These are phyloP conservation scores for Leccinum pachyderme DNA, from an alignment of 1,284 basidiomycete species.

Conservation along the genomic window DNA sequence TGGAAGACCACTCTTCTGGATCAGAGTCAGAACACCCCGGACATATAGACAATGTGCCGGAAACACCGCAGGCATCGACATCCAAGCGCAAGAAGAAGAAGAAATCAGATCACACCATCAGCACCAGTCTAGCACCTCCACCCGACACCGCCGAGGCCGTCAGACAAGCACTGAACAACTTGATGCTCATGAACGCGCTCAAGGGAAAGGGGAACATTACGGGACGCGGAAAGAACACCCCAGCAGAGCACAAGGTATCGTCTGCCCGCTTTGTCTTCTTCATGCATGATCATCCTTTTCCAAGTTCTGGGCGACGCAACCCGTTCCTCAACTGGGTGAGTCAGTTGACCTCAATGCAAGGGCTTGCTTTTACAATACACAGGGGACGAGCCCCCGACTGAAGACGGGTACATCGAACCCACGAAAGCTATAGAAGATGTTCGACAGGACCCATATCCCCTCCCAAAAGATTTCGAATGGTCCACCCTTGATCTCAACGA, in stretches of 20 bases:
- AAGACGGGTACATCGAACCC: slow-evolving; percentile 90
- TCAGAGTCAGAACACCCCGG: slow-evolving; percentile 39
- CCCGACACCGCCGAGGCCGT: slow-evolving; percentile 59
- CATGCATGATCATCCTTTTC: slow-evolving; percentile 7
- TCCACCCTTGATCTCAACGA: slow-evolving; percentile 80
- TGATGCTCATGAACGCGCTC: slow-evolving; percentile 72
- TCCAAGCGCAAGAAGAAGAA: slow-evolving; percentile 74
- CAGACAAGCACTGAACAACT: slow-evolving; percentile 57
- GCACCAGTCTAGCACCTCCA: slow-evolving; percentile 31
- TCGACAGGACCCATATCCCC: slow-evolving; percentile 81
- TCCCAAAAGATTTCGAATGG: slow-evolving; percentile 97
- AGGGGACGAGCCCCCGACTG: slow-evolving; percentile 66
- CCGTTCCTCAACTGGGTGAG: slow-evolving; percentile 83
- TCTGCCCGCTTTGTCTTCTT: slow-evolving; percentile 3
- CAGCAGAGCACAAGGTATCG: slow-evolving; percentile 83
- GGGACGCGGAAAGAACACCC: slow-evolving; percentile 73
- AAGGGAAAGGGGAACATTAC: slow-evolving; percentile 68
- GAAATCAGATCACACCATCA: slow-evolving; percentile 43
- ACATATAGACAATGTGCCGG: slow-evolving; percentile 18
- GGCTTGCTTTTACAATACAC: slow-evolving; percentile 3
- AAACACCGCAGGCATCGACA: slow-evolving; percentile 38
- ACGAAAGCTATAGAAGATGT: slow-evolving; percentile 78
- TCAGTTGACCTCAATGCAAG: neutral
- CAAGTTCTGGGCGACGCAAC: slow-evolving; percentile 95
- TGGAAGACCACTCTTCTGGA: slow-evolving; percentile 31